These are phyloP conservation scores for Calophaca sinica DNA, from an alignment of 306 rosid genomes.

Conservation along the genomic window DNA sequence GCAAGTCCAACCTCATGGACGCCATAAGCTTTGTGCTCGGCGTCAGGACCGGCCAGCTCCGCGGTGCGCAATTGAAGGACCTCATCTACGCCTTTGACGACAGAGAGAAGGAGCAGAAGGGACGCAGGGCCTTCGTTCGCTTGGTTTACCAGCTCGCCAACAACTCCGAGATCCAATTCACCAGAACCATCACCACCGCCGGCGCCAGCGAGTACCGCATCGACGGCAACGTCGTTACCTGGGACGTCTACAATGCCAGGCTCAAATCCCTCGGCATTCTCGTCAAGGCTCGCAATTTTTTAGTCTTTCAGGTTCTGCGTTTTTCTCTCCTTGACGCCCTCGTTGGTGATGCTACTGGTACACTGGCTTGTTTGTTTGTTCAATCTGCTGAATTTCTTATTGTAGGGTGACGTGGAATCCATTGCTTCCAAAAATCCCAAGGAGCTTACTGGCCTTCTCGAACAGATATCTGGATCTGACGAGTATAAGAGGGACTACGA, in stretches of 20 bases:
- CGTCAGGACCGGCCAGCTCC: conserved; percentile 91
- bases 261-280: conserved; percentile 94
- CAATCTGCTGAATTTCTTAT: conserved; percentile 5
- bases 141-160: conserved; percentile 78
- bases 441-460: conserved; percentile 87
- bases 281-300: conserved; percentile 96
- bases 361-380: conserved; percentile 11
- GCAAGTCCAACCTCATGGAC: conserved; percentile 98
- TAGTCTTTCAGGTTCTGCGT: conserved; percentile 89
- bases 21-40: conserved; percentile 99
- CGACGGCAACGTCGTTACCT: conserved; percentile 67
- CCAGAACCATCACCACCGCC: conserved; percentile 75
- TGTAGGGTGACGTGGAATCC: conserved; percentile 98
- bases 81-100: conserved; percentile 92
- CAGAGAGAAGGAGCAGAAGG: conserved; percentile 88
- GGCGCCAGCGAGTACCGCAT: conserved; percentile 92
- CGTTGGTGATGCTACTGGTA: not conserved
- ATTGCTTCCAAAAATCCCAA: conserved; percentile 96
- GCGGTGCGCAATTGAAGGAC: conserved; percentile 97
- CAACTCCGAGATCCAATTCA: conserved; percentile 80
- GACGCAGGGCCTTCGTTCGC: conserved; percentile 84
- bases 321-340: not conserved
- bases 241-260: conserved; percentile 77
- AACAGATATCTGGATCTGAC: conserved; percentile 98
- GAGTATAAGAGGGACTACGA: conserved; percentile 90